Percentiles rank a stretch among this genome's conserved stretches.
These are phyloP conservation scores for Didymella segeticola DNA, from an alignment of 2,329 filamentous ascomycete genomes.

Conservation along the genomic window DNA sequence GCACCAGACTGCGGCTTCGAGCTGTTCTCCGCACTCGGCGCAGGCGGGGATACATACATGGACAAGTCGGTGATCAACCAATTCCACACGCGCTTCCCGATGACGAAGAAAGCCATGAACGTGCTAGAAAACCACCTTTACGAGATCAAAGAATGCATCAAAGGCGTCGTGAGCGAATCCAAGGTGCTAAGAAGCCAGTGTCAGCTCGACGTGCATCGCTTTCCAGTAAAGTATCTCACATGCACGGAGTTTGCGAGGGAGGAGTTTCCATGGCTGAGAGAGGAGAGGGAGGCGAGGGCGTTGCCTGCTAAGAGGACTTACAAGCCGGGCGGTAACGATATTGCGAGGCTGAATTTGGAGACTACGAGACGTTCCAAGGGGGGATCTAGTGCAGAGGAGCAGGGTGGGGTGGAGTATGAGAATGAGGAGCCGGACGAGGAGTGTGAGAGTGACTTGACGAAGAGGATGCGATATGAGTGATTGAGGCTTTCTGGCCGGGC, in stretches of 20 bases:
- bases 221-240: constrained; percentile 53
- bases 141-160: constrained; percentile 54
- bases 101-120: constrained; percentile 52
- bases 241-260: constrained; percentile 50
- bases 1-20: constrained; percentile 55
- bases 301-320: constrained; percentile 25
- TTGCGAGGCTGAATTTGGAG: constrained; percentile 33
- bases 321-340: constrained; percentile 38
- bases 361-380: constrained; percentile 22
- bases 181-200: constrained; percentile 50
- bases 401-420: constrained; percentile 17
- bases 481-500: no score
- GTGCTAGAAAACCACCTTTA: constrained; percentile 51
- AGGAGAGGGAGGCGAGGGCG: constrained; percentile 6
- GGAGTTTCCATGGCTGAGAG: constrained; percentile 52
- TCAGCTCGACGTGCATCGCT: constrained; percentile 48
- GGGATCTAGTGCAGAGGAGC: constrained; percentile 9
- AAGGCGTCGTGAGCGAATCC: constrained; percentile 45
- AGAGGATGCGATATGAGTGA: constrained; percentile 15
- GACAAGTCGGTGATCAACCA: constrained; percentile 45
- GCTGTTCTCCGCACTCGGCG: constrained; percentile 52
- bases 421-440: constrained; percentile 10
- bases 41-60: constrained; percentile 55
- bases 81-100: constrained; percentile 52
- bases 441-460: constrained; percentile 2